Percentiles rank a stretch among this genome's conserved stretches.
These are phyloP conservation scores for Ramaria sp. DNA, from an alignment of 768 basidiomycete species.

Conservation along the genomic window DNA sequence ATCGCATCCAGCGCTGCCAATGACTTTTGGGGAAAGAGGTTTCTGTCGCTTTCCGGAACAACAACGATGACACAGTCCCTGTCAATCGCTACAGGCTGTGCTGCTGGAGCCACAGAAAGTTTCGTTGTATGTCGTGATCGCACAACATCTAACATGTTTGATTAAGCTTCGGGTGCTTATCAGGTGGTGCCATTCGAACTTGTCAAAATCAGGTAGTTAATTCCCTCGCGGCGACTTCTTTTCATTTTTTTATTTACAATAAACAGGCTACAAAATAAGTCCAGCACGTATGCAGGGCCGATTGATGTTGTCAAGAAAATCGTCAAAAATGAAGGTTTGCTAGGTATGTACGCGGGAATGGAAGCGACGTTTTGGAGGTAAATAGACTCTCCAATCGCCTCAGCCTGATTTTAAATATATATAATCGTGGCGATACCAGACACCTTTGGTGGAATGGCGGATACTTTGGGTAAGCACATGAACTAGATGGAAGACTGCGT, in stretches of 20 bases:
- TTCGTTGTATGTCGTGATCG: conserved; percentile 40
- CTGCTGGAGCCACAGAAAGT: conserved; percentile 92
- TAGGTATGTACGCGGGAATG: conserved; percentile 91
- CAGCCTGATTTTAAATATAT: not conserved
- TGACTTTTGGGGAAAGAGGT: conserved; percentile 93
- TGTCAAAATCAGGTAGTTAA: conserved; percentile 68
- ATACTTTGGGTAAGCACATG: conserved; percentile 58
- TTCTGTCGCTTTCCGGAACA: conserved; percentile 48
- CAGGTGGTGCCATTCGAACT: conserved; percentile 90
- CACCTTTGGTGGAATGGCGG: conserved; percentile 92
- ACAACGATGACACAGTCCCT: conserved; percentile 79
- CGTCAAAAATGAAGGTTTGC: conserved; percentile 61
- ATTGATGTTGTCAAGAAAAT: conserved; percentile 82
- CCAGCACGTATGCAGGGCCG: conserved; percentile 82
- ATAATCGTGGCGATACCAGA: conserved; percentile 26
- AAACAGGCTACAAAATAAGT: conserved; percentile 79
- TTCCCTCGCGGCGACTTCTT: conserved; percentile 3
- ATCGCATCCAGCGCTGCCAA: conserved; percentile 53
- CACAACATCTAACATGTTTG: not conserved
- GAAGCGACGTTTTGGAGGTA: conserved; percentile 97
- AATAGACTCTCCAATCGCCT: not conserved
- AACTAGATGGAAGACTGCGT: not conserved
- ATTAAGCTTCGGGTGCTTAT: not conserved
- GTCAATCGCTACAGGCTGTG: conserved; percentile 86
- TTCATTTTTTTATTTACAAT: not conserved